phyloP scores from a whole-genome alignment of 768 basidiomycete species.

The Phaffia australis region DNA sequence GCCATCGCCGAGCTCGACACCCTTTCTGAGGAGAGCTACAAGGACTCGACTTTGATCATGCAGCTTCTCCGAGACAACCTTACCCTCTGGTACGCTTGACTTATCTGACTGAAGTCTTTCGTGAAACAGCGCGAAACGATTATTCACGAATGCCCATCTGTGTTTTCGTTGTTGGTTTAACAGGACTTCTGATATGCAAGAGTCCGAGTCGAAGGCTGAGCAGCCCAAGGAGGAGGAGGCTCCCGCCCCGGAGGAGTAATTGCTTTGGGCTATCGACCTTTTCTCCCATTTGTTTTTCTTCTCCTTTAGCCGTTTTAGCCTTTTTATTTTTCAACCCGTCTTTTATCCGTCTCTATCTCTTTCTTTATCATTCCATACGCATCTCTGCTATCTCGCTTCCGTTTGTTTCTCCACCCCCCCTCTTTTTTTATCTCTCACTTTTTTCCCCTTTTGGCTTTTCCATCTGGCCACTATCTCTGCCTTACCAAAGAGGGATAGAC shows the following conservation, averaged over 20 bases:
- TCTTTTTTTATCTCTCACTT: too few species aligned
- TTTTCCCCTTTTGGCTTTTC: too few species aligned
- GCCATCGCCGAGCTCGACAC: slow-evolving; percentile 99
- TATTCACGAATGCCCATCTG: background rate
- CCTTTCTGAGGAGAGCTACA: slow-evolving; percentile 96
- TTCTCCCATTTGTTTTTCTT: too few species aligned
- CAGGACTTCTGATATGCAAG: slow-evolving; percentile 85
- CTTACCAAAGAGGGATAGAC: too few species aligned
- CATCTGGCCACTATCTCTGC: too few species aligned
- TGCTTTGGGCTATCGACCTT: too few species aligned
- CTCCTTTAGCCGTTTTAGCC: too few species aligned
- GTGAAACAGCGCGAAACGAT: background rate
- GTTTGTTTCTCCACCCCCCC: too few species aligned
- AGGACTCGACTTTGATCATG: slow-evolving; percentile 89
- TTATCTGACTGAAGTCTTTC: background rate
- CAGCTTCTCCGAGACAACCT: slow-evolving; percentile 95
- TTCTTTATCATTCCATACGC: too few species aligned
- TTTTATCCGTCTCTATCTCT: too few species aligned
- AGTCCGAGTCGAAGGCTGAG: slow-evolving; percentile 44
- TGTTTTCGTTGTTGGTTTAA: background rate
- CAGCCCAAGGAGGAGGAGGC: slow-evolving; percentile 28
- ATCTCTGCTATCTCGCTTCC: too few species aligned
- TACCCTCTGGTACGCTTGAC: slow-evolving; percentile 58
- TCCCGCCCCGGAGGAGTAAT: slow-evolving; percentile 1
- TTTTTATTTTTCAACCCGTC: too few species aligned